Evolutionary conservation across 352 stramenopile genomes (phyloP).

Genomic region (Elongisporangium undulatum): DNA sequence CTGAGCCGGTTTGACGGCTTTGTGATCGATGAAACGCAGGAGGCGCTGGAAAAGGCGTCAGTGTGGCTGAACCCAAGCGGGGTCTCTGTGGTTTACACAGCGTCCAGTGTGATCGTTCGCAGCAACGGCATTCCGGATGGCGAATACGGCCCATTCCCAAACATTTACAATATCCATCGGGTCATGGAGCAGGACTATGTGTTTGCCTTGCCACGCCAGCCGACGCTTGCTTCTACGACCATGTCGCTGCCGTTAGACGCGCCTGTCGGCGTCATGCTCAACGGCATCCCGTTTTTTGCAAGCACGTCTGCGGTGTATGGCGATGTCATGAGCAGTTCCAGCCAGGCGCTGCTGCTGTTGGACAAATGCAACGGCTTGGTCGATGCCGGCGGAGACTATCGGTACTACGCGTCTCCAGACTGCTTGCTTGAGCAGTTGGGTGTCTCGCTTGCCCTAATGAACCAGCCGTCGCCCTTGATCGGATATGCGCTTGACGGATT

Average conservation of each 20-base stretch:
- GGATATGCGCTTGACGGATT: conserved; percentile 78
- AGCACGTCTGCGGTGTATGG: conserved; percentile 32
- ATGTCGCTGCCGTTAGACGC: conserved; percentile 32
- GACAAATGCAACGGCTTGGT: conserved; percentile 75
- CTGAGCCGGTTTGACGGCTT: conserved; percentile 46
- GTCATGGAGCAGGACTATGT: conserved; percentile 59
- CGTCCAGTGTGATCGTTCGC: conserved; percentile 43
- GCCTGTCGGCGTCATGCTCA: conserved; percentile 66
- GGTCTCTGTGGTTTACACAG: conserved; percentile 49
- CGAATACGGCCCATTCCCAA: conserved; percentile 56
- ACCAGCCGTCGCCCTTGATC: conserved; percentile 45
- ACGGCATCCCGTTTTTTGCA: conserved; percentile 64
- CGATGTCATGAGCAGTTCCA: conserved; percentile 35
- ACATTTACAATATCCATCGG: conserved; percentile 43
- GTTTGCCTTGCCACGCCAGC: conserved; percentile 54
- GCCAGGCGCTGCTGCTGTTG: conserved; percentile 32
- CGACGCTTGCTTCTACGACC: conserved; percentile 12
- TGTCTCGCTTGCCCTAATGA: conserved; percentile 9
- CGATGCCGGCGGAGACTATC: conserved; percentile 57
- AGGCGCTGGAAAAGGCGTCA: conserved; percentile 9
- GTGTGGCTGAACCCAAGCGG: conserved; percentile 48
- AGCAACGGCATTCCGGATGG: conserved; percentile 54
- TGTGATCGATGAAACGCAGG: conserved; percentile 47
- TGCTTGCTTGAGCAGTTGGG: conserved; percentile 50
- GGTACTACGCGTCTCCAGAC: conserved; percentile 66